Base-by-base conservation (phyloP, 78 protist genomes). In the Dictyostelium capitatum region DNA sequence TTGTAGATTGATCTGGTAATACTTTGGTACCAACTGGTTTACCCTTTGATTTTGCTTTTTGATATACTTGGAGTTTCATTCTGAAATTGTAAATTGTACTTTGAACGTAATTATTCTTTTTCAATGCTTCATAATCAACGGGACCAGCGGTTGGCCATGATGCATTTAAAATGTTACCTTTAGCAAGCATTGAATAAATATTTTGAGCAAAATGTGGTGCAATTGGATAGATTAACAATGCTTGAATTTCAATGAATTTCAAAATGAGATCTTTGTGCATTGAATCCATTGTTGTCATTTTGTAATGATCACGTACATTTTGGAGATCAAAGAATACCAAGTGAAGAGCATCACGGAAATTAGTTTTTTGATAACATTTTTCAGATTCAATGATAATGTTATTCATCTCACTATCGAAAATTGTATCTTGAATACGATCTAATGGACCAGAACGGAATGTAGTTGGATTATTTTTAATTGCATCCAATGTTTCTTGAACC, bases 131-230 rank as follows among this genome's bases (percentile, higher is more conserved):
- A 19, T 67, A 62, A 46, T 94, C 96, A 46, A 85, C 70, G 28
- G 53, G 37, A 7, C 83, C 78, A 19, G 87, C 94, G 0, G 12
- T 57, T 79, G 96, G 96, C 94, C 93, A 94, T 43, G 84, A 46
- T 8, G 91, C 94, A 25, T 64, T 30, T 30, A 77, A 46, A 19
- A 97, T 67, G 41, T 79, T 74, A 28, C 97, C 96, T 82, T 96
- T 80, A 25, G 96, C 96, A 4, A 98, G 94, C 43, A 96, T 25
- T 43, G 7, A 64, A 64, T 62, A 99, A 48, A 99, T 15, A 79
- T 98, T 89, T 93, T 99, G 99, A 54, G 96, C 11, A 28, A 20
- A 74, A 97, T 99, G 99, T 50, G 99, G 99, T 74, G 97, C 67
- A 75, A 99, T 91, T 50, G 99, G 99, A 56, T 97, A 48, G 79